These are phyloP conservation scores for Elymus sibiricus DNA, from an alignment of 176 grass and related monocot genomes.

Conservation along the genomic window DNA sequence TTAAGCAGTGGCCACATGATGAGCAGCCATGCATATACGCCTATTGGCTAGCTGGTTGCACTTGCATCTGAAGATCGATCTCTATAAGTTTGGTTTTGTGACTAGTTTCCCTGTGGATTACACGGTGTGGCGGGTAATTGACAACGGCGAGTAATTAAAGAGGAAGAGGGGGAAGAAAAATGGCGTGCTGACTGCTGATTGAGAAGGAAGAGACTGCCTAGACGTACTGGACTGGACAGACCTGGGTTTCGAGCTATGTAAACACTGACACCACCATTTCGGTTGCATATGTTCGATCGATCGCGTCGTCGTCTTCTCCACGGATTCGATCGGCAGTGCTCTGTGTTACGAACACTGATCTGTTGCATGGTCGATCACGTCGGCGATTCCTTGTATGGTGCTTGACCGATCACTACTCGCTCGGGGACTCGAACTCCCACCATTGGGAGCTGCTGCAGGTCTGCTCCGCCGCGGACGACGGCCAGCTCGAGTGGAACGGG, in stretches of 20 bases:
- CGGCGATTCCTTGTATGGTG: background rate
- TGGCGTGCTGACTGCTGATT: background rate
- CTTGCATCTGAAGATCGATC: conserved; percentile 13
- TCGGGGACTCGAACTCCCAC: conserved; percentile 94
- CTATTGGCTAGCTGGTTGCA: background rate
- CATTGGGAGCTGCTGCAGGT: conserved; percentile 62
- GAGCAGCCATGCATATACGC: background rate
- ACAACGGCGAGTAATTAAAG: background rate
- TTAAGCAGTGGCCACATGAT: background rate
- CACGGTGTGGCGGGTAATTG: conserved; percentile 19
- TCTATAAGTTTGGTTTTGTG: conserved; percentile 39
- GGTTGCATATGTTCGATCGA: background rate
- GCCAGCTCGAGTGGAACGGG: conserved; percentile 66
- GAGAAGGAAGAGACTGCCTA: background rate
- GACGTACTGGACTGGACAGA: conserved; percentile 1
- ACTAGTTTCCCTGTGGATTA: conserved; percentile 40
- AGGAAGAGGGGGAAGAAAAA: background rate
- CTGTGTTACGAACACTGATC: background rate
- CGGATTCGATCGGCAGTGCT: background rate
- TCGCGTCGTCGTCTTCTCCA: background rate
- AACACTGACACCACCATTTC: conserved; percentile 28
- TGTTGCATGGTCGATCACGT: background rate
- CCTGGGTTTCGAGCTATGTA: conserved; percentile 38
- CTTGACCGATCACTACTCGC: conserved; percentile 28
- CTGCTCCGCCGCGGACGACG: conserved; percentile 46